Base-by-base conservation (phyloP, 1,139 yeast species). In the Diutina catenulata region DNA sequence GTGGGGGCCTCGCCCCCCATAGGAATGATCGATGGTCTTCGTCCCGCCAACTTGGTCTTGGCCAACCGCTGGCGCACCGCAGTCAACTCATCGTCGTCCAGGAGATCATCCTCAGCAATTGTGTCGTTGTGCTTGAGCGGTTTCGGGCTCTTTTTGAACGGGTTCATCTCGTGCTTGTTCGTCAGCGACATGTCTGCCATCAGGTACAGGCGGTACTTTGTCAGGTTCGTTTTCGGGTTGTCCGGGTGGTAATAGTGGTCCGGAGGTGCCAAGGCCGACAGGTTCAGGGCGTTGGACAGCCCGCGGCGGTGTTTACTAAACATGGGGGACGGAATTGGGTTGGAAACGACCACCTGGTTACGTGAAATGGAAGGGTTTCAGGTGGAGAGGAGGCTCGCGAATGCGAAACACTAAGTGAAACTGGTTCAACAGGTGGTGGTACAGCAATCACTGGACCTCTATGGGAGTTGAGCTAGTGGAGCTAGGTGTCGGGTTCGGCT, bases 21-120 rank as follows among this genome's bases (percentile, higher is more conserved):
- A 10, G 35, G 25, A n/a, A 31, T 31, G 25, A 31, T 31, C 35
- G 25, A 21, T 7, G 35, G 35, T 4, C 35, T 22, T 7, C n/a
- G 4, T 4, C 18, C 16, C 18, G 22, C 10, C 25, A 21, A 18
- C 16, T 19, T 11, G 8, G 21, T 9, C 8, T 14, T n/a, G 18
- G 18, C 13, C 14, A n/a, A 5, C 21, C 9, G 26, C 25, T 8
- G 25, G n/a, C n/a, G n/a, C 9, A 5, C 14, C 19, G 26, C n/a
- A 25, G 10, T 25, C 28, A n/a, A n/a, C n/a, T 25, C 9, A 5
- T 25, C 19, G 26, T 13, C 25, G 10, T 25, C 28, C 21, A 21
- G 18, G 18, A 20, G 15, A 11, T 6, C 16, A 3, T 31, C 24
- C 14, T 31, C 35, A 9, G 21, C 14, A 14, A 31, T 31, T 5